Evolutionary conservation across 352 stramenopile species (phyloP), one percentile per base, ranked within the genome.

Genomic region (Phytophthora pisi): DNA sequence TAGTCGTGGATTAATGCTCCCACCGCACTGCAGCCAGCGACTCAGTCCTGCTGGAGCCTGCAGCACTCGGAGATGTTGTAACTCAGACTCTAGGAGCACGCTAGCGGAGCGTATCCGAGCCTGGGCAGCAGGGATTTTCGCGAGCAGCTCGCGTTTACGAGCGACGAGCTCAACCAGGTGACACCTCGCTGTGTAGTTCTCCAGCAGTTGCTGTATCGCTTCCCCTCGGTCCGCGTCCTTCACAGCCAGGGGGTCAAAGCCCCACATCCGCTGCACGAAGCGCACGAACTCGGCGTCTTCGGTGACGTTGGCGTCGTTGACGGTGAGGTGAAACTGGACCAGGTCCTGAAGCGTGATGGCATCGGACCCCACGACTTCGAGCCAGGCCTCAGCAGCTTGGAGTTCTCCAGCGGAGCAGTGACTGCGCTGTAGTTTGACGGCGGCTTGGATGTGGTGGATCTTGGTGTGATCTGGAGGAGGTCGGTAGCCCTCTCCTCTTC

Each of bases 271-370:
- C 76, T 90, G 74, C 7, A 93, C 56, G 51, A 80, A 90, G 8
- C 69, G 64, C 3, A 89, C 68, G 46, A 91, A 93, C 49, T 88
- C 78, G 1, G 80, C 83, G 26, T 93, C 85, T 64, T 90, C 79
- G 0, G 66, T 46, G 4, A 51, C 54, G 50, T 75, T 85, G 15
- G 20, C 57, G 49, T 93, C 83, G 49, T 80, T 93, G 10, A 76
- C 63, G n/a, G 26, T 0, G 2, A 72, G 26, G 47, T 93, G 85
- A 45, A 89, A 90, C 15, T 62, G 31, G 20, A 87, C 51, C 24
- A 91, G 87, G 5, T 63, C 69, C 3, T 66, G 52, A 18, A 85
- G 60, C 0, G 77, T 73, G 16, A 91, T 56, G 3, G 56, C 36
- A 18, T 65, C 50, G n/a, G 47, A 45, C 13, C 31, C 43, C 24